Evolutionary conservation across 2,329 filamentous ascomycete species (phyloP).

Genomic region (Acrocalymma vagum): DNA sequence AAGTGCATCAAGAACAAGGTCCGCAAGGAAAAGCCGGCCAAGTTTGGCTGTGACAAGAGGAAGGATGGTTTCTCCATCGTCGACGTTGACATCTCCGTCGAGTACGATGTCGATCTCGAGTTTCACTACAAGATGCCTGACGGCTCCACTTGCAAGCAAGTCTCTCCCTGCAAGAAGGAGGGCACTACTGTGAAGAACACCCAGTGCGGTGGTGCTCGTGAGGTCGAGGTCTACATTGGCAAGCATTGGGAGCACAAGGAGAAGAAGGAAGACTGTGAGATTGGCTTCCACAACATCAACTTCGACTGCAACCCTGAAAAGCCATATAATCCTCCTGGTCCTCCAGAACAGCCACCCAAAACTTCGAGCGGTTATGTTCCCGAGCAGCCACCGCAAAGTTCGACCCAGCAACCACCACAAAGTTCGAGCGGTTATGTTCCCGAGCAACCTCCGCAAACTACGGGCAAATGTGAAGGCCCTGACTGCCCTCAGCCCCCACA

Average conservation of each 20-base stretch:
- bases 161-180: constrained; percentile 69
- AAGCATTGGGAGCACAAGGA: constrained; percentile 54
- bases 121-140: constrained; percentile 90
- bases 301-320: constrained; percentile 71
- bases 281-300: constrained; percentile 76
- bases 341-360: constrained; percentile 12
- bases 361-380: constrained; percentile 1
- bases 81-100: constrained; percentile 75
- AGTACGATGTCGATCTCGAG: constrained; percentile 80
- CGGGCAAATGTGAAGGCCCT: too few relatives aligned
- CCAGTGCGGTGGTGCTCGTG: constrained; percentile 91
- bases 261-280: constrained; percentile 67
- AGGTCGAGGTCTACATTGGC: constrained; percentile 74
- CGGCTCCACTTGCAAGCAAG: constrained; percentile 82
- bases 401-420: not conserved
- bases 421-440: too few relatives aligned
- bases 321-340: constrained; percentile 29
- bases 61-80: constrained; percentile 74
- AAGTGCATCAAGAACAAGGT: constrained; percentile 56
- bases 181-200: constrained; percentile 80
- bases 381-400: not conserved
- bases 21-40: constrained; percentile 60
- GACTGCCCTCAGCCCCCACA: too few relatives aligned
- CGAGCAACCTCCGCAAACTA: not conserved
- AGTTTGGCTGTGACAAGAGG: constrained; percentile 71